phyloP scores from a whole-genome alignment of 345 rosid species.

The Salix udensis region DNA sequence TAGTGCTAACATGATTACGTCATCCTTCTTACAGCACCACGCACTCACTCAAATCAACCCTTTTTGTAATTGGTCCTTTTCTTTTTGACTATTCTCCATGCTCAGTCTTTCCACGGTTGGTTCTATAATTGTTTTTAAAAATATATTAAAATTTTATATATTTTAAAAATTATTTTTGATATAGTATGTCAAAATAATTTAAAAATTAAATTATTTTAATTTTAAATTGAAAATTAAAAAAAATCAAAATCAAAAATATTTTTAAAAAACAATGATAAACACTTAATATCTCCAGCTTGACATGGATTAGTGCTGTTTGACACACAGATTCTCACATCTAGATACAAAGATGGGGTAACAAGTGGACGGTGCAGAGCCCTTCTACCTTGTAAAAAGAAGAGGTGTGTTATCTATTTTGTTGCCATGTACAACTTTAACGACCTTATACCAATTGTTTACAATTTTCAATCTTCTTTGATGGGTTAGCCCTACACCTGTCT shows the following conservation, averaged over 20 bases:
- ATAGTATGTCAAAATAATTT: too few species aligned
- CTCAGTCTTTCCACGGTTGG: slow-evolving; percentile 4
- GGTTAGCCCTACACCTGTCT: slow-evolving; percentile 5
- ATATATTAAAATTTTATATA: too few species aligned
- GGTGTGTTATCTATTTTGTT: slow-evolving; percentile 6
- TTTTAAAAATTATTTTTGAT: too few species aligned
- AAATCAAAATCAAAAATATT: too few species aligned
- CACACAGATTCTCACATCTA: slow-evolving; percentile 25
- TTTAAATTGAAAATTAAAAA: too few species aligned
- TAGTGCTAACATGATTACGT: too few species aligned
- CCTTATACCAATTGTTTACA: slow-evolving; percentile 5
- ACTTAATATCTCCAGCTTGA: not conserved
- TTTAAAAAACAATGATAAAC: too few species aligned
- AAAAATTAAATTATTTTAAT: too few species aligned
- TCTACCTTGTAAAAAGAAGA: not conserved
- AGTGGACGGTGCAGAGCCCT: slow-evolving; percentile 27
- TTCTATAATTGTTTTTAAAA: too few species aligned
- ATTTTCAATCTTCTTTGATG: not conserved
- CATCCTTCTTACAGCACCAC: too few species aligned
- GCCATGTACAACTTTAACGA: slow-evolving; percentile 9
- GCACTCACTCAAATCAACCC: not conserved
- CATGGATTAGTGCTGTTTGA: slow-evolving; percentile 16
- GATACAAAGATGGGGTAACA: not conserved
- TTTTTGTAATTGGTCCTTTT: not conserved
- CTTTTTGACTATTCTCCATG: not conserved